Percentiles rank a stretch among this genome's conserved stretches.
phyloP scores from a whole-genome alignment of 805 yeast species.

The Saccharomycopsis javanensis region DNA sequence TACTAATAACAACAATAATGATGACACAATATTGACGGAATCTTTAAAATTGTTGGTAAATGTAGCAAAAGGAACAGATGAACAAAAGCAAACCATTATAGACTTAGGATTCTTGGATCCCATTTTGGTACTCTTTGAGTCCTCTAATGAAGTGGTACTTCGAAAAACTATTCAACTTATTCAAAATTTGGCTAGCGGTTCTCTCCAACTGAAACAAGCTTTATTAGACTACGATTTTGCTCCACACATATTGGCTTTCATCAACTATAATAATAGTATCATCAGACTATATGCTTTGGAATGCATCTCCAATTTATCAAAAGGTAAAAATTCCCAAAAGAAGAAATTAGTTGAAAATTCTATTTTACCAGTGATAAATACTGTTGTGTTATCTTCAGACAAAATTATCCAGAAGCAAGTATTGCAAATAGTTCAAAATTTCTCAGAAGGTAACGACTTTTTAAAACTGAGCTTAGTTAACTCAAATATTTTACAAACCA shows the following conservation, averaged over 20 bases:
- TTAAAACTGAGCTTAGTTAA: constrained; percentile 15
- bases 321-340: constrained; percentile 18
- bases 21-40: constrained; percentile 16
- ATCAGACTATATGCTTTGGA: constrained; percentile 18
- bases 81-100: constrained; percentile 17
- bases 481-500: constrained; percentile 14
- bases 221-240: constrained; percentile 19
- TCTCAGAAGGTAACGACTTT: constrained; percentile 14
- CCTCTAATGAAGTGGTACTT: constrained; percentile 14
- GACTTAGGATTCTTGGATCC: constrained; percentile 12
- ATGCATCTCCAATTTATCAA: constrained; percentile 16
- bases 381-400: constrained; percentile 10
- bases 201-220: constrained; percentile 14
- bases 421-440: constrained; percentile 18
- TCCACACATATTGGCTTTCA: constrained; percentile 18
- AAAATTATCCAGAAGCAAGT: constrained; percentile 17
- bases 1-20: constrained; percentile 9
- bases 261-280: constrained; percentile 14
- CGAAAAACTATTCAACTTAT: constrained; percentile 16
- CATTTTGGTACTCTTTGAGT: constrained; percentile 14
- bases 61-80: constrained; percentile 19
- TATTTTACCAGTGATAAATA: constrained; percentile 17
- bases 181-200: constrained; percentile 17
- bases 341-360: constrained; percentile 16
- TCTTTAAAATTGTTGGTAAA: constrained; percentile 15